These are phyloP conservation scores for Adansonia digitata DNA, from an alignment of 345 rosid genomes.

Conservation along the genomic window DNA sequence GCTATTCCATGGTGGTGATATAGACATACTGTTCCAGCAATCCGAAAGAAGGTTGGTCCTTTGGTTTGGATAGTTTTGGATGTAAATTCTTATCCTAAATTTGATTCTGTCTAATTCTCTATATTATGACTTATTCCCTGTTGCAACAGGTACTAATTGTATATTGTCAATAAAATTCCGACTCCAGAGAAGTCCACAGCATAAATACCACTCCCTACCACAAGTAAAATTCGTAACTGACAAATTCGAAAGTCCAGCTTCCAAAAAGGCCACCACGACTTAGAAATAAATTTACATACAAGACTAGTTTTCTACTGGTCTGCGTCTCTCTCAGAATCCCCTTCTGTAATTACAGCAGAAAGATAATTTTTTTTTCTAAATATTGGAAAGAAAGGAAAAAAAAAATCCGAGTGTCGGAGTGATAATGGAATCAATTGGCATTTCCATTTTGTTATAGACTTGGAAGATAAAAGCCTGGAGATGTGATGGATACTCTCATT, in stretches of 20 bases:
- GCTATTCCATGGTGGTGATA: constrained; percentile 13
- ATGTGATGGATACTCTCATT: constrained; percentile 11
- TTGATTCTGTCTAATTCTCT: constrained; percentile 17
- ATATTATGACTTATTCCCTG: constrained; percentile 4
- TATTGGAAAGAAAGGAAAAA: not conserved
- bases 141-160: constrained; percentile 13
- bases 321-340: too few species aligned
- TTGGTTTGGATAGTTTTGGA: not conserved
- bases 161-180: not conserved
- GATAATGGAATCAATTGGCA: not conserved
- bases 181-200: not conserved
- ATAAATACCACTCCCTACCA: too few species aligned
- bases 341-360: too few species aligned
- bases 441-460: not conserved
- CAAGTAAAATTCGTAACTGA: not conserved
- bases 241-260: not conserved
- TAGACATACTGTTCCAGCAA: constrained; percentile 21
- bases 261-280: too few species aligned
- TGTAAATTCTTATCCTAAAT: not conserved
- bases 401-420: not conserved
- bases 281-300: too few species aligned
- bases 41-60: constrained; percentile 28
- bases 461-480: constrained; percentile 7
- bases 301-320: too few species aligned
- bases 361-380: too few species aligned